Base-by-base conservation (phyloP, 1,284 basidiomycete genomes). In the Papiliotrema nemorosa region DNA sequence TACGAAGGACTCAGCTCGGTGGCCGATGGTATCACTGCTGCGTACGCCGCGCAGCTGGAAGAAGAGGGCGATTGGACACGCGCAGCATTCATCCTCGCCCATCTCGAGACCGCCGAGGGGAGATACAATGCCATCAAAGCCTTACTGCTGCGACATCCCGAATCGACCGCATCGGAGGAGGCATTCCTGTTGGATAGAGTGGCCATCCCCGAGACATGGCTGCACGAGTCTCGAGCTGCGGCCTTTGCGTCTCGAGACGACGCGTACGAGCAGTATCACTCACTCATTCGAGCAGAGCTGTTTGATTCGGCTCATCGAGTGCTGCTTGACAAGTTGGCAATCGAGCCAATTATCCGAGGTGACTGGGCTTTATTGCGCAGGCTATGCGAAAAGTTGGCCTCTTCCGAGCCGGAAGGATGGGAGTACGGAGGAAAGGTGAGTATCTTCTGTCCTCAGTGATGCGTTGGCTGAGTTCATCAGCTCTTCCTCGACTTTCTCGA, bases 41-140 rank as follows among this genome's bases (percentile, higher is more conserved):
- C 81, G 47, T 98, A 96, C 69, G 92, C 93, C 0, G 79, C 82
- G 40, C 91, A 97, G 73, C 76, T 98, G 51, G 93, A 97, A 74
- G 79, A 80, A 49, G 73, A 82, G 47, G 91, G 86, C 12, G 79
- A 87, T 78, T 83, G 93, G 72, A 85, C 87, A 58, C 88, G 91
- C 76, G 87, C 92, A 3, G 82, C 82, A 1, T 97, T 97, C 67
- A 87, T 97, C 9, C 76, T 97, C 51, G 77, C 97, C 47, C 93
- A 97, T 72, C 77, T 98, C 14, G 88, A 93, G 69, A 82, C 85
- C 16, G 79, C 83, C 22, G 77, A 79, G 31, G 84, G 87, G 52
- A 84, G 96, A 47, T 80, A 83, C 61, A 84, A 83, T 54, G 87
- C 89, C 0, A 80, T 98, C 63, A 87, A 86, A 64, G 86, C 88